Conservation (phyloP, 2,329 filamentous ascomycete genomes). For the Arthrinium phaeospermum region DNA sequence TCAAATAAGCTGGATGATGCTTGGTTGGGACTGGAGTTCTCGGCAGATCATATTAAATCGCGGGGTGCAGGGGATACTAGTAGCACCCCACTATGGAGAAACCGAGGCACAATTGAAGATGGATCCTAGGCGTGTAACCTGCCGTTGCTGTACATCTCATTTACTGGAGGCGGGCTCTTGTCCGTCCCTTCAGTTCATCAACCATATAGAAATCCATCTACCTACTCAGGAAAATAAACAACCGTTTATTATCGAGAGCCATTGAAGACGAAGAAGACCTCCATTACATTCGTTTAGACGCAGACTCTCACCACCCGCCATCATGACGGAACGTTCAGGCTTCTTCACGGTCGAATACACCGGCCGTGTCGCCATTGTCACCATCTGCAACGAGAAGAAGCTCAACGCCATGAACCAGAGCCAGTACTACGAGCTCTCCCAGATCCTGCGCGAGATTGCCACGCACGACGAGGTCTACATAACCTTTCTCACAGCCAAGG, state of each 20-base stretch:
- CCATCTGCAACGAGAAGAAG: constrained; percentile 83
- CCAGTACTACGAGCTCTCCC: constrained; percentile 79
- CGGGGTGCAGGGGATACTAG: constrained; percentile 16
- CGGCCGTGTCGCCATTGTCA: constrained; percentile 80
- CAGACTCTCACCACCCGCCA: neutral
- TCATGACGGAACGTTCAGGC: constrained; percentile 47
- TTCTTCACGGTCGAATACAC: constrained; percentile 63
- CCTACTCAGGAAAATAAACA: neutral
- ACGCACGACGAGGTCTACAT: constrained; percentile 79
- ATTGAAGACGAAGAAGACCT: neutral
- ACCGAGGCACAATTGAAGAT: constrained; percentile 6
- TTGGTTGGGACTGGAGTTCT: neutral
- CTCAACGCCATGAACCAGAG: constrained; percentile 79
- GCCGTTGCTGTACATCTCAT: neutral
- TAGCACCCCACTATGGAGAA: constrained; percentile 17
- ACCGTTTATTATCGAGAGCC: neutral
- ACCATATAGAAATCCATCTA: neutral
- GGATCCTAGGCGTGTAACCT: neutral
- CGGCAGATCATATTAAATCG: neutral
- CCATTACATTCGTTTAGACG: neutral
- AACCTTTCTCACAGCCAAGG: constrained; percentile 83
- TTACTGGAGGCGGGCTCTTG: neutral
- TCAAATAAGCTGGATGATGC: neutral
- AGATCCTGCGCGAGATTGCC: constrained; percentile 78
- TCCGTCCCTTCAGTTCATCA: neutral